A percentile compares a stretch with the other conserved stretches of the same genome.
These are phyloP conservation scores for Bipolaris cookei DNA, from an alignment of 2,329 filamentous ascomycete species.

Conservation along the genomic window DNA sequence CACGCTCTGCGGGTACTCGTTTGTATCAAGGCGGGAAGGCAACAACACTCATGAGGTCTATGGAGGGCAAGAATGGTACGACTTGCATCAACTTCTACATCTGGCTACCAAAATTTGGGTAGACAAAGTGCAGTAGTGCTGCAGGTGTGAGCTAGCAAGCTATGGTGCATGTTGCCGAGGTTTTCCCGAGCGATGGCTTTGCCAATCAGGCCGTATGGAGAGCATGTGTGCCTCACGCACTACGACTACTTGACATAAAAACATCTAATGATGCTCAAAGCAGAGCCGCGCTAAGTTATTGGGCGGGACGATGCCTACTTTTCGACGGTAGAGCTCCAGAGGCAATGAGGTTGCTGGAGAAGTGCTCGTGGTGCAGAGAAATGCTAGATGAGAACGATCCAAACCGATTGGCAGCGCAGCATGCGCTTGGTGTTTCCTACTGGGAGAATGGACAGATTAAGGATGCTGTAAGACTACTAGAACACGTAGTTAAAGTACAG, in stretches of 20 bases:
- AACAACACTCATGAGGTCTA: neutral
- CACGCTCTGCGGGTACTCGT: slow-evolving; percentile 32
- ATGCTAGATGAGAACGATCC: neutral
- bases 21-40: slow-evolving; percentile 20
- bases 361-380: neutral
- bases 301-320: neutral
- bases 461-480: slow-evolving; percentile 11
- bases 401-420: slow-evolving; percentile 11
- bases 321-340: slow-evolving; percentile 1
- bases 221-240: slow-evolving; percentile 21
- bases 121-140: neutral
- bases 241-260: slow-evolving; percentile 10
- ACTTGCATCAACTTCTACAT: slow-evolving; percentile 25
- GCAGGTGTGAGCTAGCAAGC: neutral
- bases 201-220: slow-evolving; percentile 18
- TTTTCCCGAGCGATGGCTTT: slow-evolving; percentile 18
- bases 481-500: slow-evolving; percentile 13
- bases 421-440: slow-evolving; percentile 9
- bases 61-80: slow-evolving; percentile 3
- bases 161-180: slow-evolving; percentile 9
- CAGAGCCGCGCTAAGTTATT: neutral
- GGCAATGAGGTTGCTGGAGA: slow-evolving; percentile 3
- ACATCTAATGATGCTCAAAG: neutral
- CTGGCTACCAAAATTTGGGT: slow-evolving; percentile 18
- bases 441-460: neutral